These are phyloP conservation scores for Arabidopsis hybrid DNA, from an alignment of 441 rosid genomes.

Conservation along the genomic window DNA sequence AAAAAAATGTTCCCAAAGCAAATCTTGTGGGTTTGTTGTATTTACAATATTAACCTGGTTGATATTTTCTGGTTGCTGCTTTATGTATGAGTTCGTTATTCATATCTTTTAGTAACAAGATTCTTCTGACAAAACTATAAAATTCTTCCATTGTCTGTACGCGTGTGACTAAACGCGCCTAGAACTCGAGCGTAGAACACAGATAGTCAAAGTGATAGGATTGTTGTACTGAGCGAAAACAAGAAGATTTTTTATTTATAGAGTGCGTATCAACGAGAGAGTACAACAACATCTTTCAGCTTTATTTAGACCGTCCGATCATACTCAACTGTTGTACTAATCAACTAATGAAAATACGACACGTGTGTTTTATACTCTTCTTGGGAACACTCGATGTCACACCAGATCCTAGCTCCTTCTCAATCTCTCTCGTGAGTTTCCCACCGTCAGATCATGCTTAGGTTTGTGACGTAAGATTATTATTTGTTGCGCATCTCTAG, in stretches of 20 bases:
- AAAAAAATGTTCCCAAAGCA: too few species aligned
- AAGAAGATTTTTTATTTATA: background rate
- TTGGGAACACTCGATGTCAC: slow-evolving; percentile 24
- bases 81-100: too few species aligned
- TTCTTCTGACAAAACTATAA: background rate
- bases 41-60: too few species aligned
- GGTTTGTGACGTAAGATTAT: slow-evolving; percentile 28
- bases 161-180: slow-evolving; percentile 14
- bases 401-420: slow-evolving; percentile 28
- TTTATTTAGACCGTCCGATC: slow-evolving; percentile 39
- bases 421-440: slow-evolving; percentile 3
- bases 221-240: slow-evolving; percentile 30
- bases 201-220: slow-evolving; percentile 38
- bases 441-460: slow-evolving; percentile 44
- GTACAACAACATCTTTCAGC: slow-evolving; percentile 27
- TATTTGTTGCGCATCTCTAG: slow-evolving; percentile 42
- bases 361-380: background rate
- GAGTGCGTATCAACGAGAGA: slow-evolving; percentile 26
- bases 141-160: background rate
- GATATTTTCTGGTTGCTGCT: too few species aligned
- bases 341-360: background rate
- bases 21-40: too few species aligned
- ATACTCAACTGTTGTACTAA: background rate
- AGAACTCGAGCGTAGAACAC: background rate
- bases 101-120: background rate